phyloP scores from a whole-genome alignment of 768 basidiomycete species.

The Gelatoporia subvermispora region DNA sequence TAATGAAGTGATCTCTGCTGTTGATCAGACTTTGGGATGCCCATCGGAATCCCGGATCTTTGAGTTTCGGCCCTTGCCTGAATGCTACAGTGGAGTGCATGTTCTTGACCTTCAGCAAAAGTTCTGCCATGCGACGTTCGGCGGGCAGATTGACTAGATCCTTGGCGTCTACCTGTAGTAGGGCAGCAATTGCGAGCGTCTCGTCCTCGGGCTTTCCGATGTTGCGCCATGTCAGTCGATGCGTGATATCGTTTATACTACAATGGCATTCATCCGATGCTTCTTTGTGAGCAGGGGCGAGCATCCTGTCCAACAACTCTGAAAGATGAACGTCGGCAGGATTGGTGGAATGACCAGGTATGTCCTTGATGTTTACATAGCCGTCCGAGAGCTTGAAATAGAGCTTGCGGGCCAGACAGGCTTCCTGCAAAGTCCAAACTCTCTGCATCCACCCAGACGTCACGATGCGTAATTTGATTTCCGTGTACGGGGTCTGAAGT shows the following conservation, averaged over 20 bases:
- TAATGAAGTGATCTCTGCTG: too few species aligned
- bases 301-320: too few species aligned
- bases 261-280: too few species aligned
- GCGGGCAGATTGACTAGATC: neutral
- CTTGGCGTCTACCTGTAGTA: neutral
- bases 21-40: too few species aligned
- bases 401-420: constrained; percentile 2
- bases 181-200: constrained; percentile 3
- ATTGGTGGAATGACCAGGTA: too few species aligned
- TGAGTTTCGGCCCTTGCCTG: too few species aligned
- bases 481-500: neutral
- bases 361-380: neutral
- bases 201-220: neutral
- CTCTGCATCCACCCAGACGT: constrained; percentile 9
- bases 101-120: neutral
- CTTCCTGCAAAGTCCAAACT: constrained; percentile 9
- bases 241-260: too few species aligned
- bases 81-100: neutral
- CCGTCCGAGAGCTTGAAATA: constrained; percentile 5
- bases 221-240: too few species aligned
- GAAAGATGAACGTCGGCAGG: too few species aligned
- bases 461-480: constrained; percentile 2
- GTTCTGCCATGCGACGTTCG: neutral
- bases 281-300: too few species aligned
- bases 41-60: too few species aligned